These are phyloP conservation scores for Hypoxylon sp. DNA, from an alignment of 2,329 filamentous ascomycete genomes.

Conservation along the genomic window DNA sequence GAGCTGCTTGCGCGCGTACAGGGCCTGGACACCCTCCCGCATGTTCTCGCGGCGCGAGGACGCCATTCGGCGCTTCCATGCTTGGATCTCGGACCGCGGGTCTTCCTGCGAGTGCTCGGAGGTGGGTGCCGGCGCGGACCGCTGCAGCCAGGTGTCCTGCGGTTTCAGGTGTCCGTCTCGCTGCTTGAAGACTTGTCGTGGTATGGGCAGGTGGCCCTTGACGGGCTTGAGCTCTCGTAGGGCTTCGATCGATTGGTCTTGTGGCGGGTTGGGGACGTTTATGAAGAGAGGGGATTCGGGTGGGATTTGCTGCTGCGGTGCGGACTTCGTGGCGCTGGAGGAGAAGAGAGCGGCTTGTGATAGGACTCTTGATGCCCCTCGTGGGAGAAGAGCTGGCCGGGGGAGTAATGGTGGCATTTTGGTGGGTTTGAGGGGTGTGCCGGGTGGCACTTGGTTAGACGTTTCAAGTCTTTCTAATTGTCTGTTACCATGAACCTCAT, in stretches of 20 bases:
- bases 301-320: constrained; percentile 64
- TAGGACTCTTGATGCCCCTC: constrained; percentile 38
- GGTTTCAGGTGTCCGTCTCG: constrained; percentile 67
- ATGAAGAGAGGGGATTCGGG: constrained; percentile 92
- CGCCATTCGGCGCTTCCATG: constrained; percentile 79
- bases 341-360: constrained; percentile 50
- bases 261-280: constrained; percentile 78
- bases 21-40: constrained; percentile 71
- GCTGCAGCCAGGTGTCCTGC: constrained; percentile 65
- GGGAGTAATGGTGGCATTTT: constrained; percentile 36
- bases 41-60: constrained; percentile 76
- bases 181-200: constrained; percentile 78
- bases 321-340: constrained; percentile 52
- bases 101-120: constrained; percentile 48
- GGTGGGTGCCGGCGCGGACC: constrained; percentile 64
- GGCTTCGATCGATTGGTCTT: constrained; percentile 62
- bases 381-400: constrained; percentile 26
- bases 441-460: constrained; percentile 9
- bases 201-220: constrained; percentile 84
- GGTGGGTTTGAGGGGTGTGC: constrained; percentile 13
- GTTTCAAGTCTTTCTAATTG: neutral
- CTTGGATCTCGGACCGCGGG: constrained; percentile 51
- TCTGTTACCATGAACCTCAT: constrained; percentile 2
- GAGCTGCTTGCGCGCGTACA: constrained; percentile 71
- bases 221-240: constrained; percentile 56